Evolutionary conservation across 2,329 filamentous ascomycete species (phyloP), one percentile per base, ranked within the genome.

Genomic region (Calonectria crousiana): DNA sequence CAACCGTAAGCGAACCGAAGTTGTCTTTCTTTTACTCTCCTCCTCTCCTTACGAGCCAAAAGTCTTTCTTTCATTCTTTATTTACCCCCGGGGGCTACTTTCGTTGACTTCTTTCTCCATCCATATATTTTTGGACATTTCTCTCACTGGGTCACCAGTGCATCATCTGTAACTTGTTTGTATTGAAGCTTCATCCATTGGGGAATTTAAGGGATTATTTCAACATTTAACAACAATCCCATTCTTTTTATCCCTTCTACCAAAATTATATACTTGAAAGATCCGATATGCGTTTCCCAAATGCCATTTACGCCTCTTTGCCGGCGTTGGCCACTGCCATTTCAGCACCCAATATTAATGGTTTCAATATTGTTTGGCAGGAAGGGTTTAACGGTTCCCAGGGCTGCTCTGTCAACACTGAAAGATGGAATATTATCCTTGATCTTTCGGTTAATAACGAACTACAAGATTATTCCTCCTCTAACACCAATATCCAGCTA

Each of bases 371-470:
- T 9, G 74, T 87, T 71, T 90, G 88, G 87, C 79, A 84, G 53
- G 88, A 90, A 26, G 83, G 77, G 26, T 90, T 90, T 75, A 38
- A 77, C 28, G 88, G 88, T 14, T 69, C 82, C 10, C 81, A 84
- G 18, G 88, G 86, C 8, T 76, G 80, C 18, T 69, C 80, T 13
- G 84, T 86, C 53, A 84, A 86, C 80, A 30, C 77, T 6, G 75
- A 78, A 53, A 85, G 77, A 73, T 90, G 89, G 89, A 87, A 88
- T 80, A 84, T 88, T 70, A 84, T 85, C 41, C 81, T 83, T 23
- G 80, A 87, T 80, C 77, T 88, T n/a, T 81, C 85, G 73, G 84
- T 86, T 78, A 90, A 90, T 84, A 83, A 85, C 77, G 89, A 90
- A 81, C 80, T 85, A 62, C 85, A 90, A 81, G 82, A 82, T 5